Evolutionary conservation across 495 filamentous ascomycete genomes (phyloP), one percentile per base, ranked within the genome.

Genomic region (Aspergillus sclerotiicarbonarius): DNA sequence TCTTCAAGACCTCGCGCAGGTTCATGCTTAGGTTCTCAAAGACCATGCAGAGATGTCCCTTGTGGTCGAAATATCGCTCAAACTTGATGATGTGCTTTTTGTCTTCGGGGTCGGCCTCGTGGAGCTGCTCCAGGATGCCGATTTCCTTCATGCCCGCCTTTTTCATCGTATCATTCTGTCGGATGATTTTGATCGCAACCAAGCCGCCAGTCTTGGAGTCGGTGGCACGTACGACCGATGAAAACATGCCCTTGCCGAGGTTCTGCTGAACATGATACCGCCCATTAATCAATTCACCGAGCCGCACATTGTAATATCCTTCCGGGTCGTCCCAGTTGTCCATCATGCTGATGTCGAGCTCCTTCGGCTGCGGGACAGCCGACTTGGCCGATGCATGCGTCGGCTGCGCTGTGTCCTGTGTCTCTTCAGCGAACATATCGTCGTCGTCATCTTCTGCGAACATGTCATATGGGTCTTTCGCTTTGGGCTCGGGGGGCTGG

Each of bases 81-180:
- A 97, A 85, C 59, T 89, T 87, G 62, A 98, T 88, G 53, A 98
- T 77, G 67, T 98, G 92, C 71, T 92, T 95, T 75, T 91, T 94
- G 73, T 94, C 88, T 16, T 94, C 89, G 7, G 90, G 88, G 66
- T 98, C 94, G 18, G 89, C 86, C 18, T 83, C 83, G 44, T 84
- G 87, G 25, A 98, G 80, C 64, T 92, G 89, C 59, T 91, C 84
- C 32, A 98, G 77, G 61, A 98, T 95, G 25, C 87, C 87, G 59
- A 97, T 92, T 67, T 98, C 94, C 61, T 94, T 97, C 75, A 89
- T 80, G n/a, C 92, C 93, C 20, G 91, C 91, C 73, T 96, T 96
- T 65, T 76, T 84, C 82, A 97, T 89, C 10, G 91, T 94, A 67
- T 96, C 90, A 64, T 96, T 96, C 67, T 93, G 93, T 46, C 91